Evolutionary conservation across 2,329 filamentous ascomycete genomes (phyloP), one percentile per base, ranked within the genome.

Genomic region (Fusarium sp.): DNA sequence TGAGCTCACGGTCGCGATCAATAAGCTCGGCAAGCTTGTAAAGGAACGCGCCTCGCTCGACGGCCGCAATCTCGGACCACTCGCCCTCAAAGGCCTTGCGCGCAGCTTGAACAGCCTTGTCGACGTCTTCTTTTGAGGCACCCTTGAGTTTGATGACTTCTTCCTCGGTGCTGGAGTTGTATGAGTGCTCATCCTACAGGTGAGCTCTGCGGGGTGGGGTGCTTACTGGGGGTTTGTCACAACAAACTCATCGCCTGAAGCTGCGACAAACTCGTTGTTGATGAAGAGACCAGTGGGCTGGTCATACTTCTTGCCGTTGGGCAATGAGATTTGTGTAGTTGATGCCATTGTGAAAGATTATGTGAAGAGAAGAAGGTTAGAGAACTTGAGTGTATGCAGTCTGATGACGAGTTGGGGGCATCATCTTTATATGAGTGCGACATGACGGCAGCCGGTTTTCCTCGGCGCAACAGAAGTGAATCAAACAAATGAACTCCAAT

Each of bases 291-390:
- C 75, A 1, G 71, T 75, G 1, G 75, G 75, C 29, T 77, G 75
- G 83, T 91, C 75, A 70, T 77, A 79, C 32, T 67, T 75, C 7
- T 72, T 67, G 54, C 76, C 76, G 14, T 77, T 77, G 40, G 75
- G 75, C 57, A 75, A 49, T 7, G 69, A 60, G 27, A 75, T 69
- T 34, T 65, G 47, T 6, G 64, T 65, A 32, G 69, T 51, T 27
- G 71, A 73, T 22, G 67, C 51, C 70, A 73, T 71, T 27, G 8
- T 24, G 14, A 53, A 40, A 1, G 18, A 25, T 42, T 42, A 49
- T 27, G 2, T 16, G 18, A 52, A 6, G 4, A 2, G 3, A 10
- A 6, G n/a, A 41, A 18, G 8, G 22, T 27, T 49, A 16, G 37
- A 8, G 14, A 14, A 37, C 24, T 41, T 48, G 20, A 7, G 18